These are phyloP conservation scores for Cutaneotrichosporon sp. DNA, from an alignment of 1,284 basidiomycete species.

Conservation along the genomic window DNA sequence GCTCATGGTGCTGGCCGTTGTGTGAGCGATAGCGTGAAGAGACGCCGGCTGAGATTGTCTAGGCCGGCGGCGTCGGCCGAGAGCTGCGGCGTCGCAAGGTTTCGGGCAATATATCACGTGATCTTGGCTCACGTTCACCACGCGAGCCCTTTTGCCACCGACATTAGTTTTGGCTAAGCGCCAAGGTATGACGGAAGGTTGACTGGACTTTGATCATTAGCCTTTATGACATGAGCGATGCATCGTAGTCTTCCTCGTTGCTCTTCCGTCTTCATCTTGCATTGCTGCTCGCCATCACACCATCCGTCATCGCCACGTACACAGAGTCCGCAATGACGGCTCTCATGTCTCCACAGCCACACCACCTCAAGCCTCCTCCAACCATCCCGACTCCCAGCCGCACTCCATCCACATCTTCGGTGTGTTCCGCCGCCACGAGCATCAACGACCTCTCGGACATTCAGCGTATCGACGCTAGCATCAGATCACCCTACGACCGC, in stretches of 20 bases:
- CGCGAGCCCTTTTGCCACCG: not conserved
- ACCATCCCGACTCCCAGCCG: not conserved
- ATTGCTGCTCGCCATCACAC: not conserved
- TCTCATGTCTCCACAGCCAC: not conserved
- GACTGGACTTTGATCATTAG: not conserved
- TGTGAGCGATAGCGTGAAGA: no score
- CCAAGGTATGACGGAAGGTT: not conserved
- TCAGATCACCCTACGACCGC: not conserved
- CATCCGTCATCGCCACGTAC: not conserved
- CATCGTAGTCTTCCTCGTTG: not conserved
- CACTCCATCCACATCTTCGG: not conserved
- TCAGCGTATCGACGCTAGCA: slow-evolving; percentile 1
- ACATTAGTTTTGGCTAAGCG: no score
- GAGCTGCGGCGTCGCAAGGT: not conserved
- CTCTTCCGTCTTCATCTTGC: no score
- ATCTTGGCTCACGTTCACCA: not conserved
- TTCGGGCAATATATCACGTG: not conserved
- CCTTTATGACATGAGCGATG: not conserved
- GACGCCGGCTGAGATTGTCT: no score
- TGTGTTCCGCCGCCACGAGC: not conserved
- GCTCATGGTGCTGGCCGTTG: not conserved
- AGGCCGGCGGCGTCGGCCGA: no score
- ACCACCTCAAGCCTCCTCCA: not conserved
- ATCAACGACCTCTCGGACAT: not conserved
- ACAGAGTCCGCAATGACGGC: not conserved